Base-by-base conservation (phyloP, 2,329 filamentous ascomycete species). In the Pseudonectria foliicola region DNA sequence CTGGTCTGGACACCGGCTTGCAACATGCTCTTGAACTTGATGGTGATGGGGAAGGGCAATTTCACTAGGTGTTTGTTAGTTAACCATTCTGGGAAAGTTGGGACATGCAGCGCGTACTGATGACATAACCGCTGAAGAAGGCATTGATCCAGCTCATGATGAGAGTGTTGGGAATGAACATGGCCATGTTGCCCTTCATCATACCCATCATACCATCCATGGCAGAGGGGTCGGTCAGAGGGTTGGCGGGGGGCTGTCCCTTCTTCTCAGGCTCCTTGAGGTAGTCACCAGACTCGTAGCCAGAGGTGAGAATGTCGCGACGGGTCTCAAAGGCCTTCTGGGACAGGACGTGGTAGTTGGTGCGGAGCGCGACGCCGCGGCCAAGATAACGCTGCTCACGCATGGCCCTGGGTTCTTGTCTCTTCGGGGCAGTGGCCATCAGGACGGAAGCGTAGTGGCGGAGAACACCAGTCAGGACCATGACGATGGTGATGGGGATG, bases 161-260 rank as follows among this genome's bases (percentile, higher is more conserved):
- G 58, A 98, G 66, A 6, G 89, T 96, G 64, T 98, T 95, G 31
- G 92, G 92, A 39, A 98, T 87, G 70, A 98, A 96, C 92, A 96
- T 98, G 46, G 92, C 90, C 85, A 98, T 95, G 59, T 98, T 95
- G 38, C 89, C 89, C 76, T 98, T 98, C 86, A 98, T 94, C 87
- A 95, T 95, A 49, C 92, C 90, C 92, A 98, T 98, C 92, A 98
- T 98, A 49, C 89, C 90, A 58, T 98, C 93, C 92, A 98, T 98
- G 39, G 86, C 87, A 31, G 83, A 83, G 14, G 93, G 93, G 60
- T 98, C 92, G 10, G 83, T 85, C 77, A 98, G 88, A 4, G 92
- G 92, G 64, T 96, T 98, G 25, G 86, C 79, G 13, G 88, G 82
- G 3, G 88, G 83, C 64, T 95, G 85, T 34, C 89, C 89, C 56